A percentile compares a stretch with the other conserved stretches of the same genome.
phyloP scores from a whole-genome alignment of 1,284 basidiomycete genomes.

The Sporisorium reilianum region DNA sequence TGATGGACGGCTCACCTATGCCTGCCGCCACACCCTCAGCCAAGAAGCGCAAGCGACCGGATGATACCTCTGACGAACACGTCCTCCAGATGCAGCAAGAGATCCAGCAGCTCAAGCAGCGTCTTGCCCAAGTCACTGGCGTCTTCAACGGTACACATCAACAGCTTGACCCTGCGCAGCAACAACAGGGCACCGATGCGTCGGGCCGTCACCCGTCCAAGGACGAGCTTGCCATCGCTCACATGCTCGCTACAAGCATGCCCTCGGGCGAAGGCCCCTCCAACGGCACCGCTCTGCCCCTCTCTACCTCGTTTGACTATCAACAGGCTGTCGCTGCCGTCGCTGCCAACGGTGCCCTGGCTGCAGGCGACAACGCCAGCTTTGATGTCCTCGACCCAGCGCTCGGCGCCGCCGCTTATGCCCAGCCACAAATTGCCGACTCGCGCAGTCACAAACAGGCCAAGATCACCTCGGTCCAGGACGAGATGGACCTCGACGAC shows the following conservation, averaged over 20 bases:
- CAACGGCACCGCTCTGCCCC: constrained; percentile 20
- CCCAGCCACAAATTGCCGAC: constrained; percentile 24
- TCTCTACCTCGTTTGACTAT: constrained; percentile 39
- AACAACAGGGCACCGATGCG: constrained; percentile 27
- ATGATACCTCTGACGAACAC: constrained; percentile 37
- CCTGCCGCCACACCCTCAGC: constrained; percentile 19
- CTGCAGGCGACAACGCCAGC: constrained; percentile 17
- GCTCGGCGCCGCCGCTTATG: constrained; percentile 31
- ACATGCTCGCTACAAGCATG: constrained; percentile 62
- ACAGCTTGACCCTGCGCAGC: constrained; percentile 16
- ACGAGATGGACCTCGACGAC: constrained; percentile 43
- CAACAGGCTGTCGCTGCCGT: constrained; percentile 44
- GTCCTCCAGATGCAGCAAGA: constrained; percentile 45
- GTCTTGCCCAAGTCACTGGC: constrained; percentile 47
- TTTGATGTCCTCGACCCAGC: constrained; percentile 49
- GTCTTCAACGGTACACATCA: constrained; percentile 35
- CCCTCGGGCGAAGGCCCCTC: constrained; percentile 54
- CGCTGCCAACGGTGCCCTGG: constrained; percentile 30
- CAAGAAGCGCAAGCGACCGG: constrained; percentile 51
- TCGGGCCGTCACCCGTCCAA: constrained; percentile 47
- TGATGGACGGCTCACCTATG: constrained; percentile 42
- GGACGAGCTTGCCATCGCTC: constrained; percentile 60
- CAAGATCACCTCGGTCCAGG: constrained; percentile 44
- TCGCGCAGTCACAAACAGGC: constrained; percentile 42
- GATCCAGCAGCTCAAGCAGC: constrained; percentile 46